Percentiles rank a stretch among this genome's conserved stretches.
These are phyloP conservation scores for Dothistroma pini DNA, from an alignment of 2,329 filamentous ascomycete species.

Conservation along the genomic window DNA sequence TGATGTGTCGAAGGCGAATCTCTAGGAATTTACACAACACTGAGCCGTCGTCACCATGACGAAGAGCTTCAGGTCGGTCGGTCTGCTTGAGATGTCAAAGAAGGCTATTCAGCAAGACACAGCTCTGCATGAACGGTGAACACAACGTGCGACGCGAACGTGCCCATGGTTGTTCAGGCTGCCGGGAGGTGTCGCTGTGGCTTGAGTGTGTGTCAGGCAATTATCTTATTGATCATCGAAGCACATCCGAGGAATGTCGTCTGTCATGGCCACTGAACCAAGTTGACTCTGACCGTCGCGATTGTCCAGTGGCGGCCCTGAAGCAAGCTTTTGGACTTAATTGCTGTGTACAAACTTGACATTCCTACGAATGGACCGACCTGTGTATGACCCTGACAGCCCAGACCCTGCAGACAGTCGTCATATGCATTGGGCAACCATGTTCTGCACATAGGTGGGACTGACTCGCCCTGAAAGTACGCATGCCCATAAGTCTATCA, in stretches of 20 bases:
- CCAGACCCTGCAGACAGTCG: not conserved
- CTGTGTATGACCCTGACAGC: not conserved
- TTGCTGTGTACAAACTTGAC: not conserved
- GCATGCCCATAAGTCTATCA: not conserved
- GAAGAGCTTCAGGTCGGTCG: not conserved
- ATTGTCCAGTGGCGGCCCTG: not conserved
- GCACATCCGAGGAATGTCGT: not conserved
- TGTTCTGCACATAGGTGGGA: not conserved
- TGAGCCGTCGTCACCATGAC: not conserved
- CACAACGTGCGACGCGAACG: not conserved
- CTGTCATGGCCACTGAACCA: not conserved
- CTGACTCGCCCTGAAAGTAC: not conserved
- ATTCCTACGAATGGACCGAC: not conserved
- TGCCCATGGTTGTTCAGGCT: not conserved
- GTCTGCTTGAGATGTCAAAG: not conserved
- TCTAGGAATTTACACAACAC: not conserved
- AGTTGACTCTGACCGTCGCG: not conserved
- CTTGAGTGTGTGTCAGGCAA: not conserved
- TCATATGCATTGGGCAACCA: not conserved
- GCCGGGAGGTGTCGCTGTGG: not conserved
- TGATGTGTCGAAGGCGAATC: conserved; percentile 9
- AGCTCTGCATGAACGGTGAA: not conserved
- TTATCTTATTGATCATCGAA: not conserved
- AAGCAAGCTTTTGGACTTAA: not conserved
- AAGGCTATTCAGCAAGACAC: not conserved